These are phyloP conservation scores for Naganishia kalamii DNA, from an alignment of 768 basidiomycete species.

Conservation along the genomic window DNA sequence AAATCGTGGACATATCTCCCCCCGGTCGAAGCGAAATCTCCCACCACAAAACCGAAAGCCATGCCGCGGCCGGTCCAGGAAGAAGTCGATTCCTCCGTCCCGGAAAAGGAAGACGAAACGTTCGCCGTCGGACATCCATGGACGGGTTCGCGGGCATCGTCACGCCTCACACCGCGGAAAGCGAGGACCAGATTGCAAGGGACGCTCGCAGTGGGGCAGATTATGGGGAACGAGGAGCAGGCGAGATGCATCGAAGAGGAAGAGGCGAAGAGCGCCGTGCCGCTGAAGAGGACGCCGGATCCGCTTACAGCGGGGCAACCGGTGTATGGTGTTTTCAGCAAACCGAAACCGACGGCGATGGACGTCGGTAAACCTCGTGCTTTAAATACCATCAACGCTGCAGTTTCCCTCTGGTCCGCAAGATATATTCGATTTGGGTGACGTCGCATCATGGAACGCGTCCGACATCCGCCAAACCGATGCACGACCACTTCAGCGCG, in stretches of 20 bases:
- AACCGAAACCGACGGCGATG: not conserved
- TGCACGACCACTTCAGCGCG: conserved; percentile 13
- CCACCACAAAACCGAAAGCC: not conserved
- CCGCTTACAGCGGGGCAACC: not conserved
- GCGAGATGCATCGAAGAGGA: not conserved
- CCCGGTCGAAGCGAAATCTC: not conserved
- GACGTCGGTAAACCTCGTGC: not conserved
- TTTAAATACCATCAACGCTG: not conserved
- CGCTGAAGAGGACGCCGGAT: not conserved
- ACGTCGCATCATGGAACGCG: not conserved
- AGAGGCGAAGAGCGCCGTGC: not conserved
- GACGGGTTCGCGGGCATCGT: not conserved
- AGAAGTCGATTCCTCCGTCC: not conserved
- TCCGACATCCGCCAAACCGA: not conserved
- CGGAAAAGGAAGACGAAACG: not conserved
- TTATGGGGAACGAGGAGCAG: too few relatives aligned
- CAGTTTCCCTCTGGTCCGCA: not conserved
- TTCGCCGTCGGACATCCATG: not conserved
- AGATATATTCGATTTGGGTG: not conserved
- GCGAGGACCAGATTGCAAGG: not conserved
- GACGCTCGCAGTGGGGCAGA: not conserved
- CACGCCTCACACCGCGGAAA: not conserved
- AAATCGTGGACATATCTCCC: conserved; percentile 3
- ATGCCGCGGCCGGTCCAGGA: not conserved
- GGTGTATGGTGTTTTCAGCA: not conserved